A percentile compares a stretch with the other conserved stretches of the same genome.
These are phyloP conservation scores for Sporothrix luriei DNA, from an alignment of 2,329 filamentous ascomycete genomes.

Conservation along the genomic window DNA sequence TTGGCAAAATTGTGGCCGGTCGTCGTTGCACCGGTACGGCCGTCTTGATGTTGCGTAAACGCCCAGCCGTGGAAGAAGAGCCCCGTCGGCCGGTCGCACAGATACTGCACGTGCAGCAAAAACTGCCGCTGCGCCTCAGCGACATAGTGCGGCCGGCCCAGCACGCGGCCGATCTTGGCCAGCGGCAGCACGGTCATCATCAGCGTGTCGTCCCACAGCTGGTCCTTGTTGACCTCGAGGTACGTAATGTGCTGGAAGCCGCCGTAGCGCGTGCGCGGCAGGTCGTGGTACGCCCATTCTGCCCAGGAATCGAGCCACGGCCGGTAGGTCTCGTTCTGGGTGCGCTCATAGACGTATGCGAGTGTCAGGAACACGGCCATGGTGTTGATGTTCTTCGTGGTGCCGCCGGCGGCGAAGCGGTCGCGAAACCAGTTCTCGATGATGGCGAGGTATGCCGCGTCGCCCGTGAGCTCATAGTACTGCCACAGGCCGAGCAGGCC, in stretches of 20 bases:
- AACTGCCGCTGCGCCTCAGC: conserved; percentile 79
- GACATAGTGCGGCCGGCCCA: conserved; percentile 71
- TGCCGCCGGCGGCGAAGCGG: conserved; percentile 69
- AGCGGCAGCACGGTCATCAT: conserved; percentile 87
- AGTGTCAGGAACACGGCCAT: conserved; percentile 78
- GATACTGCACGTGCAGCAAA: conserved; percentile 74
- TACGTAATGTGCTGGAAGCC: conserved; percentile 79
- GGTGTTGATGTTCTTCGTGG: conserved; percentile 84
- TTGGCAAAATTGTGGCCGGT: conserved; percentile 62
- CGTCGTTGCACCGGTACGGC: background rate
- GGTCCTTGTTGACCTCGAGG: conserved; percentile 67
- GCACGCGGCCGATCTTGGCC: conserved; percentile 74
- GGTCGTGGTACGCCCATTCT: conserved; percentile 79
- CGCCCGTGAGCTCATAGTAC: conserved; percentile 73
- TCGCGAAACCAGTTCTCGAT: conserved; percentile 74
- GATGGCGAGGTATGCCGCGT: conserved; percentile 60
- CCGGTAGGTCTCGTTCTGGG: conserved; percentile 66
- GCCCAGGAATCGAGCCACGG: conserved; percentile 81
- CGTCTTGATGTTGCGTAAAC: conserved; percentile 59
- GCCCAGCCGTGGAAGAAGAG: conserved; percentile 84
- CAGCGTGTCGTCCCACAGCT: conserved; percentile 82
- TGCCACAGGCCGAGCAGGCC: conserved; percentile 81
- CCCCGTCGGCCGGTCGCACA: conserved; percentile 71
- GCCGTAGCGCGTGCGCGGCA: conserved; percentile 70
- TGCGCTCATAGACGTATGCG: conserved; percentile 77